Evolutionary conservation across 768 basidiomycete genomes (phyloP), one percentile per base, ranked within the genome.

Genomic region (Rickenella mellea): DNA sequence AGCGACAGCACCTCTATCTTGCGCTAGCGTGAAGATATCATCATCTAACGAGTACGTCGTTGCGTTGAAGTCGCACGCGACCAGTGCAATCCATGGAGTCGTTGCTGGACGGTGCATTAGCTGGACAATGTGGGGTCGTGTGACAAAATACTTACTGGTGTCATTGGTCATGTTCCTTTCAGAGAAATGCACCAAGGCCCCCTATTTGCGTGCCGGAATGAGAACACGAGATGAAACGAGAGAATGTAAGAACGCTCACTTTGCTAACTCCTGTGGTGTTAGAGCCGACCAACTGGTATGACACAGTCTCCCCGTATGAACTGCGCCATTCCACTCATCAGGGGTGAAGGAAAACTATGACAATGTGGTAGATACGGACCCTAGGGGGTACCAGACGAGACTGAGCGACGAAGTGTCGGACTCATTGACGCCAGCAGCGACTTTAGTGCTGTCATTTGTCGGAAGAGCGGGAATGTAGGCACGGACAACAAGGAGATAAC

Each of bases 71-170:
- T 93, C 90, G 59, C 91, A 94, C 3, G 78, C 73, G 38, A 96
- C 74, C 48, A 92, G 70, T 10, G 92, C 92, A 51, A 96, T 84
- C 90, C 91, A 96, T 3, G 92, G 89, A 0, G 90, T 87, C 5
- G 64, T 68, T 2, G 85, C 83, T 74, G 55, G 50, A 21, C 47
- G 27, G 45, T 51, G 54, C 7, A 30, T n/a, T 27, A 4, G 19
- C 9, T 20, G 21, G 41, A 43, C 11, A 42, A 20, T 2, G 6
- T 11, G 6, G 21, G 22, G 22, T 4, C 4, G 36, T 12, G 22
- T 37, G 19, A 21, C 20, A 3, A 7, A 43, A 28, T 6, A 54
- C 76, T 50, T 61, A 64, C 77, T 73, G 31, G 68, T 72, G 24
- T 62, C 56, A 44, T 69, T 66, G 21, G 61, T 64, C 9, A 69